phyloP scores from a whole-genome alignment of 169 alveolate species.

The Plasmodium reichenowi region DNA sequence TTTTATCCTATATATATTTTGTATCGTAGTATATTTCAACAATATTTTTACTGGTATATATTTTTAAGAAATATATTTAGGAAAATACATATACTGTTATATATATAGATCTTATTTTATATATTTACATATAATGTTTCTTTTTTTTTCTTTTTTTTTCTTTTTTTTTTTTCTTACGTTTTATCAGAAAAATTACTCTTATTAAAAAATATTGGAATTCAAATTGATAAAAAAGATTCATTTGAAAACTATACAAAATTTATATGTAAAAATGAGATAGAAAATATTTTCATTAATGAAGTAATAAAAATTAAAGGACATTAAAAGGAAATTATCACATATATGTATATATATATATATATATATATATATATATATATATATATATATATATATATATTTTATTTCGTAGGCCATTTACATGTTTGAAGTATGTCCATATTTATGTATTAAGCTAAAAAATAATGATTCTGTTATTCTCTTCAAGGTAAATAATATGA shows the following conservation, averaged over 20 bases:
- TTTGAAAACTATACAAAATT: constrained; percentile 31
- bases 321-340: not conserved
- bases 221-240: constrained; percentile 39
- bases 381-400: not conserved
- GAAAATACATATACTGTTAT: constrained; percentile 1
- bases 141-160: constrained; percentile 1
- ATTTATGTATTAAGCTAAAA: constrained; percentile 35
- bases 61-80: not conserved
- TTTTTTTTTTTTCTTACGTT: not conserved
- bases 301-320: not conserved
- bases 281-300: constrained; percentile 48
- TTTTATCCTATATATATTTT: constrained; percentile 9
- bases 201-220: constrained; percentile 56
- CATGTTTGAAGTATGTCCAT: constrained; percentile 66
- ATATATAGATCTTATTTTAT: not conserved
- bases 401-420: constrained; percentile 42
- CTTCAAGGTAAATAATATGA: constrained; percentile 30
- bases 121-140: not conserved
- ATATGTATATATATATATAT: not conserved
- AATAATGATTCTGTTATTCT: constrained; percentile 35
- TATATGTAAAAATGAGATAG: constrained; percentile 41
- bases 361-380: not conserved
- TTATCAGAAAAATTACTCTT: constrained; percentile 54
- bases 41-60: constrained; percentile 37
- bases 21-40: constrained; percentile 39